These are phyloP conservation scores for Alternaria triticimaculans DNA, from an alignment of 2,329 filamentous ascomycete species.

Conservation along the genomic window DNA sequence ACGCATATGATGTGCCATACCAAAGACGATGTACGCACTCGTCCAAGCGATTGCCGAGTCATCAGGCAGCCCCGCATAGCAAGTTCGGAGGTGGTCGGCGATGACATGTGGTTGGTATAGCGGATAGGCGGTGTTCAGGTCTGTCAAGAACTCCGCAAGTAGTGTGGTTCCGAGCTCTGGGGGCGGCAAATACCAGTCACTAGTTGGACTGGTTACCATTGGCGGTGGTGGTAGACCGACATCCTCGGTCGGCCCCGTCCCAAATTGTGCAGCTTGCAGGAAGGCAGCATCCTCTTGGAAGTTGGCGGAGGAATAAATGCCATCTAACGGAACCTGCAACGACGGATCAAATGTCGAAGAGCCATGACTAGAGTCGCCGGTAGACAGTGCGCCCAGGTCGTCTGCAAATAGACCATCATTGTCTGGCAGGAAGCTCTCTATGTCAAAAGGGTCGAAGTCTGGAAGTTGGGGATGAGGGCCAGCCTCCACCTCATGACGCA, in stretches of 20 bases:
- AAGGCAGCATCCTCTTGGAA: conserved; percentile 25
- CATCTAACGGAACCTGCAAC: neutral
- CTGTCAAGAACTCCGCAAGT: conserved; percentile 31
- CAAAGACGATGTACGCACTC: conserved; percentile 32
- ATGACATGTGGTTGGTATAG: conserved; percentile 30
- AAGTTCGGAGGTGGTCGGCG: conserved; percentile 31
- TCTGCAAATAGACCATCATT: neutral
- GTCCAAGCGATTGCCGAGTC: conserved; percentile 32
- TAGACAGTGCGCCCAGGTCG: neutral
- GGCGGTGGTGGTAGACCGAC: neutral
- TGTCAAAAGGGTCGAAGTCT: conserved; percentile 18
- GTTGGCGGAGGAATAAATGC: conserved; percentile 12
- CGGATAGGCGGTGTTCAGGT: conserved; percentile 33
- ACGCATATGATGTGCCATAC: conserved; percentile 33
- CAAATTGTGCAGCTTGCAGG: conserved; percentile 17
- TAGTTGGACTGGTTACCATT: neutral
- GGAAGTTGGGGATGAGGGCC: conserved; percentile 16
- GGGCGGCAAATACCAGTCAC: conserved; percentile 28
- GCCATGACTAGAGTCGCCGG: neutral
- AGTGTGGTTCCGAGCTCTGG: conserved; percentile 32
- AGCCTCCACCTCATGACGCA: conserved; percentile 27
- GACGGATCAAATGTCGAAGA: neutral
- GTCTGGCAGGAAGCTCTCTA: conserved; percentile 1
- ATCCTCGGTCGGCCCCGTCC: neutral
- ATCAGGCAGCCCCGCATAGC: conserved; percentile 30